Evolutionary conservation across 2,329 filamentous ascomycete genomes (phyloP).

Genomic region (Fusarium sp.): DNA sequence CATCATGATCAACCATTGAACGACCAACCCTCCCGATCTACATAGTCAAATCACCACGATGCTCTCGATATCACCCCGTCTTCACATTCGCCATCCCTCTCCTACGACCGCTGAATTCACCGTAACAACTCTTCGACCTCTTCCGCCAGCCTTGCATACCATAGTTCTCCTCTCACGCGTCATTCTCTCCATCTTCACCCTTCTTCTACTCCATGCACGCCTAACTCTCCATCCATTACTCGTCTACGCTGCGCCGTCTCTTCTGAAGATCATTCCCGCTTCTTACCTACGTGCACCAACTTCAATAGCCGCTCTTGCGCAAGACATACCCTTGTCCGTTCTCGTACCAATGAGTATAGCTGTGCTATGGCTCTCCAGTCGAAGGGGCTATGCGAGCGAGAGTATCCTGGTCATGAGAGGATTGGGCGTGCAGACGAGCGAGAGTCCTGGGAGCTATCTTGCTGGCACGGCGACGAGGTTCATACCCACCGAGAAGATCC

Average conservation of each 20-base stretch:
- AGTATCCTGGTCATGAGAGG: conserved; percentile 89
- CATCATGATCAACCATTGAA: conserved; percentile 19
- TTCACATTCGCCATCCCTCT: conserved; percentile 76
- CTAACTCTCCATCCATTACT: conserved; percentile 56
- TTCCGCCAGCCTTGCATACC: conserved; percentile 60
- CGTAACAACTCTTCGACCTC: conserved; percentile 80
- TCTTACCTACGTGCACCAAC: conserved; percentile 50
- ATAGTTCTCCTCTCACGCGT: conserved; percentile 58
- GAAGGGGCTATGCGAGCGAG: conserved; percentile 73
- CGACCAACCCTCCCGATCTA: background rate
- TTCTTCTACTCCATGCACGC: conserved; percentile 64
- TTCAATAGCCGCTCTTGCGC: conserved; percentile 51
- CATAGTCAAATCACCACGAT: conserved; percentile 55
- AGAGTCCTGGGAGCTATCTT: conserved; percentile 72
- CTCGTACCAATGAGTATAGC: conserved; percentile 54
- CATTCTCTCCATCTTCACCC: conserved; percentile 57
- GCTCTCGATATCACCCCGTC: conserved; percentile 71
- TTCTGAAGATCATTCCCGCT: conserved; percentile 28
- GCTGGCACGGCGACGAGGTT: conserved; percentile 62
- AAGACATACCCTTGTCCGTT: conserved; percentile 54
- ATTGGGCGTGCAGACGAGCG: conserved; percentile 89
- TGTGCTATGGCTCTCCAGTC: conserved; percentile 59
- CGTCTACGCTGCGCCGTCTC: conserved; percentile 29
- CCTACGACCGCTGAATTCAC: conserved; percentile 93
- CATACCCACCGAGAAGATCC: conserved; percentile 92